phyloP scores from a whole-genome alignment of 75 land plant genomes.

The Adiantum capillusveneris region DNA sequence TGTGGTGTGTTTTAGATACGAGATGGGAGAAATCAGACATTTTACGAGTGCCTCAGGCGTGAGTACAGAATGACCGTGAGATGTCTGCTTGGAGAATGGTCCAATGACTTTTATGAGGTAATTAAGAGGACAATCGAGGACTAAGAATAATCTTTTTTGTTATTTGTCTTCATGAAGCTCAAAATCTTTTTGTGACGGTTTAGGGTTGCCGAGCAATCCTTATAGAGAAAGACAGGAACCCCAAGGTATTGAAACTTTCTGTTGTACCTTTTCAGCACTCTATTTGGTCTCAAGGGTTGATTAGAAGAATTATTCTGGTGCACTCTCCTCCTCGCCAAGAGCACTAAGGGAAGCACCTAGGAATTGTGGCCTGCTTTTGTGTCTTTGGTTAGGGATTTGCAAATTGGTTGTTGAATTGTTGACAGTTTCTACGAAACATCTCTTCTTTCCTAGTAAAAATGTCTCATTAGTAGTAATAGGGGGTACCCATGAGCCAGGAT shows the following conservation, averaged over 20 bases:
- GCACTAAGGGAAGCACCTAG: no score
- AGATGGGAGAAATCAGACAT: conserved; percentile 59
- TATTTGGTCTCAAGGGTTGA: no score
- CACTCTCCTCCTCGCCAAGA: no score
- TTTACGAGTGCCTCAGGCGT: conserved; percentile 58
- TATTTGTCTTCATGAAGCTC: not conserved
- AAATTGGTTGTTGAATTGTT: no score
- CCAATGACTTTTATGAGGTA: conserved; percentile 76
- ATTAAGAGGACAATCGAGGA: not conserved
- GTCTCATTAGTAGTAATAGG: no score
- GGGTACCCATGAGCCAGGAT: no score
- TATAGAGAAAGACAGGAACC: conserved; percentile 72
- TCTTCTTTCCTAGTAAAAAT: no score
- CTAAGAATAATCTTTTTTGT: not conserved
- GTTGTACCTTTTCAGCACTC: no score
- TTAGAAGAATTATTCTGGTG: no score
- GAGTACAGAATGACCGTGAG: conserved; percentile 65
- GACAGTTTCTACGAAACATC: no score
- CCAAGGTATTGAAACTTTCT: conserved; percentile 39
- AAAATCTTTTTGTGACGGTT: not conserved
- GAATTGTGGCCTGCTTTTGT: no score
- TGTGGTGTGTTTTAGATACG: conserved; percentile 40
- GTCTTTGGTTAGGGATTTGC: no score
- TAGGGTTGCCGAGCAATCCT: conserved; percentile 84
- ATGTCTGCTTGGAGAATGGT: conserved; percentile 35